Percentiles rank a stretch among this genome's conserved stretches.
Conservation (phyloP, 129 eudicot genomes). For the Saussurea involucrata region DNA sequence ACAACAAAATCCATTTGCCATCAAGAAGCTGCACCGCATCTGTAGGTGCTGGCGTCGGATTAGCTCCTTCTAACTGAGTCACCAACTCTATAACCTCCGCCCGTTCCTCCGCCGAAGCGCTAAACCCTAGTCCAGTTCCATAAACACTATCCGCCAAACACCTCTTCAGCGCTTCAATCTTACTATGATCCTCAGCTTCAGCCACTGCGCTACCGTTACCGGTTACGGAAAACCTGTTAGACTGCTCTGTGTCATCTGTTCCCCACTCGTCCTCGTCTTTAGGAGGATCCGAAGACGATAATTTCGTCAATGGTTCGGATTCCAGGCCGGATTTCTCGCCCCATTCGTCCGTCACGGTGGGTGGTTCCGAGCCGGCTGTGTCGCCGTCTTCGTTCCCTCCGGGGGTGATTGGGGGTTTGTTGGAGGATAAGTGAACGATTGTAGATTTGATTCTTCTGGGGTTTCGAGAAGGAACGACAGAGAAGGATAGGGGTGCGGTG, state of each 20-base stretch:
- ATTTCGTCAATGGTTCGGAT: constrained; percentile 46
- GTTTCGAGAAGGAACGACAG: constrained; percentile 4
- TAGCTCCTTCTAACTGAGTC: constrained; percentile 63
- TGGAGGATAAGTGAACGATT: constrained; percentile 23
- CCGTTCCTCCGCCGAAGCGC: constrained; percentile 77
- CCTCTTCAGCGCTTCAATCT: constrained; percentile 58
- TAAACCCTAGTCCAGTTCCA: constrained; percentile 77
- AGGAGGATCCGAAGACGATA: constrained; percentile 68
- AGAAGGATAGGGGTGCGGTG: background rate
- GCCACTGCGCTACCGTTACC: constrained; percentile 41
- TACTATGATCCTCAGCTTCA: constrained; percentile 9
- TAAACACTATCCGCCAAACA: constrained; percentile 77
- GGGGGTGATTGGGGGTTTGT: constrained; percentile 30
- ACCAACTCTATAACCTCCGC: constrained; percentile 85
- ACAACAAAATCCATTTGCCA: constrained; percentile 93
- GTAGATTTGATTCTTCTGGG: constrained; percentile 14
- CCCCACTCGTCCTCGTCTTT: constrained; percentile 85
- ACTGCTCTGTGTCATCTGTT: background rate
- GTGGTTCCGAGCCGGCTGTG: constrained; percentile 27
- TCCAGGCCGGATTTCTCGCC: constrained; percentile 81
- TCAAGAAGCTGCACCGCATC: constrained; percentile 68
- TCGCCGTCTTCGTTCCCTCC: constrained; percentile 42
- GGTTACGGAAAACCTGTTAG: background rate
- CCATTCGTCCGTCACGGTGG: constrained; percentile 64
- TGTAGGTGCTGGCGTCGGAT: constrained; percentile 71